These are phyloP conservation scores for Syzygium aqueum DNA, from an alignment of 345 rosid genomes.

Conservation along the genomic window DNA sequence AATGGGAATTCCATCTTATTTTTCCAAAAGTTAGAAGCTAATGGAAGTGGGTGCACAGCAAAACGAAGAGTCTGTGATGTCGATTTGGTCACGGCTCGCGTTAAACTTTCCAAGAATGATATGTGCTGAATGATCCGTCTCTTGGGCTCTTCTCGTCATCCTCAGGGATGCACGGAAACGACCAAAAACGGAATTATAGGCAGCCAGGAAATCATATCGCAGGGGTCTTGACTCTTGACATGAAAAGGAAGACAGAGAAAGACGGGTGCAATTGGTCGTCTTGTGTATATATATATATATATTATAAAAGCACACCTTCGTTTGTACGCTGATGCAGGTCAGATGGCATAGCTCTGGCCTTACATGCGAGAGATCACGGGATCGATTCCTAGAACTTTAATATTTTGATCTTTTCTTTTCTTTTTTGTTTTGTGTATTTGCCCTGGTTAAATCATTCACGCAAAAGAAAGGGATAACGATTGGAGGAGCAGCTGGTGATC, in stretches of 20 bases:
- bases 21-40: too few relatives aligned
- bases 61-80: not conserved
- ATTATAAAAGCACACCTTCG: fast-evolving
- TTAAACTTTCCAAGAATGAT: not conserved
- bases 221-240: not conserved
- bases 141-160: not conserved
- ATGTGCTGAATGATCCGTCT: not conserved
- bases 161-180: not conserved
- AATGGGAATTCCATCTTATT: not conserved
- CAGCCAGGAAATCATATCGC: not conserved
- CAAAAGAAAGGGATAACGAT: too few relatives aligned
- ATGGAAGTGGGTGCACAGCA: not conserved
- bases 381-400: not conserved
- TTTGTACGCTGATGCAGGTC: not conserved
- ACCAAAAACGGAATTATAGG: not conserved
- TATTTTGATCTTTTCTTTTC: not conserved
- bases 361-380: not conserved
- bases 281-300: too few relatives aligned
- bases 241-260: not conserved
- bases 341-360: not conserved
- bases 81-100: not conserved
- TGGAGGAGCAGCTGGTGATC: not conserved
- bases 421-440: not conserved
- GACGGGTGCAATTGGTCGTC: not conserved
- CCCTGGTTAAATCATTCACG: not conserved